Evolutionary conservation across 192 early-diverging fungal species (phyloP).

Genomic region (Coemansia sp.): DNA sequence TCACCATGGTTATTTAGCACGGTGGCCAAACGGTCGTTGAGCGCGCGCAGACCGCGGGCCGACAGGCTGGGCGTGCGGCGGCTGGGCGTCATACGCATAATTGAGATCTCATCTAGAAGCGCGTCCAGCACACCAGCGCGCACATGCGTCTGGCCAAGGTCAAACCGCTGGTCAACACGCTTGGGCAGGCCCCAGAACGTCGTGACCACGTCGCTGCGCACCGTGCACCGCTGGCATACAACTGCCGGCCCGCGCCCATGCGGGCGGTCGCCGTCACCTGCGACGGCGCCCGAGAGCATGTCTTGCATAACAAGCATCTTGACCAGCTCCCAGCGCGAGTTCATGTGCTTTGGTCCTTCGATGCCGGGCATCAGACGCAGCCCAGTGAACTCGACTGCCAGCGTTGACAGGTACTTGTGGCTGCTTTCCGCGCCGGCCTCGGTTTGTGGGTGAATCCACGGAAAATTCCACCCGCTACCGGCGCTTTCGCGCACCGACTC

Average conservation of each 20-base stretch:
- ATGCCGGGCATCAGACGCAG: constrained; percentile 38
- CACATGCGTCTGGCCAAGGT: constrained; percentile 37
- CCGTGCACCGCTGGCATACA: constrained; percentile 38
- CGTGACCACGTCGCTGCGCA: constrained; percentile 48
- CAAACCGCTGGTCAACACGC: constrained; percentile 38
- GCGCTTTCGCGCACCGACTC: constrained; percentile 39
- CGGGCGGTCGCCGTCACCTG: constrained; percentile 19
- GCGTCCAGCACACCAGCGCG: constrained; percentile 37
- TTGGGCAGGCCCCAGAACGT: constrained; percentile 51
- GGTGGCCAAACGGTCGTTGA: constrained; percentile 25
- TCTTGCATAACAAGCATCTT: constrained; percentile 51
- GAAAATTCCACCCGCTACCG: constrained; percentile 11
- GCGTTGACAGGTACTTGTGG: constrained; percentile 38
- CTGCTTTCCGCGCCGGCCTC: constrained; percentile 4
- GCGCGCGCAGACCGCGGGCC: constrained; percentile 22
- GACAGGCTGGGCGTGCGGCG: constrained; percentile 14
- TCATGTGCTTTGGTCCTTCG: constrained; percentile 34
- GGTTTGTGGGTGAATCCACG: not conserved
- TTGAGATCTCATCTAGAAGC: constrained; percentile 39
- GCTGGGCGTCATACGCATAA: constrained; percentile 27
- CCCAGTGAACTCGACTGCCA: constrained; percentile 32
- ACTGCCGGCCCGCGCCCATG: constrained; percentile 38
- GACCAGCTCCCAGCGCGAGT: constrained; percentile 51
- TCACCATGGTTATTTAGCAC: constrained; percentile 11
- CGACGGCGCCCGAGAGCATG: constrained; percentile 35